A percentile compares a stretch with the other conserved stretches of the same genome.
Conservation (phyloP, 495 filamentous ascomycete genomes). For the Tuber borchii region DNA sequence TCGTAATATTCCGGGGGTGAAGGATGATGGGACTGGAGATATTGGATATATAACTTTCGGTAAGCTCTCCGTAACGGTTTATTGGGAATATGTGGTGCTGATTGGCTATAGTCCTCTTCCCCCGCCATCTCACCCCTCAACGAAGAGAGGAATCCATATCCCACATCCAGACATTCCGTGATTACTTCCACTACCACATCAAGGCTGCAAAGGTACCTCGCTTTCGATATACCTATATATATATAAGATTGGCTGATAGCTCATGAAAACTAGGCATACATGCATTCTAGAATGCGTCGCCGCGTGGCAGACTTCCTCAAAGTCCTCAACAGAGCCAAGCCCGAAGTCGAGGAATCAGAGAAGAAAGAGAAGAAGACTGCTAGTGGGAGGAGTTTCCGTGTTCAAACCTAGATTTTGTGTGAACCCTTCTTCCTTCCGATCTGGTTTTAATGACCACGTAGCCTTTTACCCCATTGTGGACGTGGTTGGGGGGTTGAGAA, state of each 20-base stretch:
- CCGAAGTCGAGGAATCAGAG: slow-evolving; percentile 72
- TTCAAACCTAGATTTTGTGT: slow-evolving; percentile 46
- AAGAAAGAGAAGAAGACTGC: slow-evolving; percentile 98
- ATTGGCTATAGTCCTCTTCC: slow-evolving; percentile 71
- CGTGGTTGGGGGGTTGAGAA: not conserved
- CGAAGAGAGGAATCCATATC: slow-evolving; percentile 90
- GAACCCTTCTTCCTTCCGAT: not conserved
- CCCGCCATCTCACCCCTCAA: slow-evolving; percentile 82
- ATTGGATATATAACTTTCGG: slow-evolving; percentile 98
- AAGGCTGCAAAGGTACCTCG: slow-evolving; percentile 81
- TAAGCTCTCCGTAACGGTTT: slow-evolving; percentile 44
- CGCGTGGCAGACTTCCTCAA: slow-evolving; percentile 97
- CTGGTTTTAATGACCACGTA: not conserved
- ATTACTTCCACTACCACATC: slow-evolving; percentile 99
- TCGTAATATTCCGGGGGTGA: slow-evolving; percentile 73
- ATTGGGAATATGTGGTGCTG: not conserved
- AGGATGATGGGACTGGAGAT: slow-evolving; percentile 64
- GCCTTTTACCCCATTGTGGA: not conserved
- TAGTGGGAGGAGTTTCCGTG: slow-evolving; percentile 87
- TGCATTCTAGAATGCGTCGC: slow-evolving; percentile 94
- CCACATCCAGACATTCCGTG: slow-evolving; percentile 98
- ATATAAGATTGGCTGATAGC: not conserved
- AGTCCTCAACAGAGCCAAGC: slow-evolving; percentile 81
- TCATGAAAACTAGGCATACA: slow-evolving; percentile 66
- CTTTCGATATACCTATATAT: not conserved